Conservation (phyloP, 2,329 filamentous ascomycete genomes). For the Passalora sequoiae region DNA sequence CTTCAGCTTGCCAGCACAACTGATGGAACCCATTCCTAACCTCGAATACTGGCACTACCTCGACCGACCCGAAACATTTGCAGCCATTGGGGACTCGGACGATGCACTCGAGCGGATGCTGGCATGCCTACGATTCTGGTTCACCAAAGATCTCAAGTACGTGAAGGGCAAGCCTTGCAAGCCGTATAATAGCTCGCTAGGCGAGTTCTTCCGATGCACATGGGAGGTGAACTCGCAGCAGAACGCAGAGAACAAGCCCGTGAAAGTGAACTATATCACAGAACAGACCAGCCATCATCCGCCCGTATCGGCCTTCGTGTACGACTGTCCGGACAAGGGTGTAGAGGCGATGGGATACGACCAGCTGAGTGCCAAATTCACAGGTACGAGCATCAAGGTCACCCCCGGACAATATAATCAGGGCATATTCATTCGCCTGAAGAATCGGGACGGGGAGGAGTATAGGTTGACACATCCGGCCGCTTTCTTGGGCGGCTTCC, state of each 20-base stretch:
- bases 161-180: constrained; percentile 98
- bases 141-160: constrained; percentile 98
- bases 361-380: constrained; percentile 96
- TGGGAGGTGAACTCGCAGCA: constrained; percentile 73
- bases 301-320: constrained; percentile 91
- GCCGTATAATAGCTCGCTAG: constrained; percentile 93
- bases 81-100: constrained; percentile 78
- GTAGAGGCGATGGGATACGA: constrained; percentile 86
- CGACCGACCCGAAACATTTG: constrained; percentile 88
- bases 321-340: constrained; percentile 87
- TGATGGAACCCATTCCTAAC: constrained; percentile 93
- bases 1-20: constrained; percentile 91
- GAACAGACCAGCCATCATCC: constrained; percentile 98
- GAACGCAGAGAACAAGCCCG: constrained; percentile 38
- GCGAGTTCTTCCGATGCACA: constrained; percentile 97
- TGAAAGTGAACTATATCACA: constrained; percentile 88
- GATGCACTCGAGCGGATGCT: constrained; percentile 91
- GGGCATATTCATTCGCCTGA: constrained; percentile 87
- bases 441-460: constrained; percentile 75
- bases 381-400: constrained; percentile 88
- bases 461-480: constrained; percentile 93
- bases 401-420: constrained; percentile 88
- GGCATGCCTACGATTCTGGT: constrained; percentile 93
- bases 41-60: constrained; percentile 99
- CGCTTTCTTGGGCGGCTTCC: constrained; percentile 82